phyloP scores from a whole-genome alignment of 768 basidiomycete species.

The Exidia glandulosa region DNA sequence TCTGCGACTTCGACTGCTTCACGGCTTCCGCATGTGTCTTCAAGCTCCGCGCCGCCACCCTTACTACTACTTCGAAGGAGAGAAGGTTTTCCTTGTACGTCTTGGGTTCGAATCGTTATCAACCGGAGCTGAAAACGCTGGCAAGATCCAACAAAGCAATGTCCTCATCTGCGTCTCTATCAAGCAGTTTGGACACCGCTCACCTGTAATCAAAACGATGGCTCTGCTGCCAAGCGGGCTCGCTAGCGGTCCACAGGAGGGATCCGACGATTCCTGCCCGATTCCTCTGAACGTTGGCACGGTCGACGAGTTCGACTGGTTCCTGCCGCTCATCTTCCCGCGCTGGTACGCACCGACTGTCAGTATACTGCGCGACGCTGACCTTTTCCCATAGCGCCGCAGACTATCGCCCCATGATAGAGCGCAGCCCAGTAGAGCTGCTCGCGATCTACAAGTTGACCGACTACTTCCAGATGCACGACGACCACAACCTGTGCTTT shows the following conservation, averaged over 20 bases:
- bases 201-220: background rate
- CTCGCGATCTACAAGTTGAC: background rate
- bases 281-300: no score
- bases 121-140: background rate
- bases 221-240: background rate
- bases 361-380: no score
- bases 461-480: background rate
- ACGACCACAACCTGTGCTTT: background rate
- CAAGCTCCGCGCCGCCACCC: background rate
- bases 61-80: background rate
- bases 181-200: background rate
- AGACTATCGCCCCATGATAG: background rate
- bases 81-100: background rate
- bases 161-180: background rate
- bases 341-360: no score
- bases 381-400: no score
- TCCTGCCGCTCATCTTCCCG: no score
- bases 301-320: no score
- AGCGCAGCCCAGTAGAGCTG: background rate
- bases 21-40: background rate
- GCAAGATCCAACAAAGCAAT: background rate
- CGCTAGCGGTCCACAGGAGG: background rate
- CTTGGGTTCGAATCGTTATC: background rate
- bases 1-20: background rate
- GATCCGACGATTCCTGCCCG: background rate